Conservation (phyloP, 345 rosid species). For the Citrus unshiu region DNA sequence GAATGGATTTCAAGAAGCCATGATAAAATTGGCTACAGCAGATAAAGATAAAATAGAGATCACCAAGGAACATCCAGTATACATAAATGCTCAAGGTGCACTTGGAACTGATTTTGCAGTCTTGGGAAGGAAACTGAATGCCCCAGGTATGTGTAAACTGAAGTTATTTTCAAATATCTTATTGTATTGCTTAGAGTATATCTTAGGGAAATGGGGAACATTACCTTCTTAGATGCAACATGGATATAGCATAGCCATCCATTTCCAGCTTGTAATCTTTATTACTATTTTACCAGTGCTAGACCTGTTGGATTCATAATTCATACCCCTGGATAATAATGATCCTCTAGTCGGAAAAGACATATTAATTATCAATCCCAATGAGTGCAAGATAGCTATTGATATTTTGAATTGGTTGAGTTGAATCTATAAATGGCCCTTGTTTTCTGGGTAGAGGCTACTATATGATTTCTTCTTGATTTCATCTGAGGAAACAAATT, state of each 20-base stretch:
- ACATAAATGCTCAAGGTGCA: conserved; percentile 52
- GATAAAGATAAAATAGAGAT: conserved; percentile 45
- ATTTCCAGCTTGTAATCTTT: neutral
- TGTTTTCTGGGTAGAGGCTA: conserved; percentile 3
- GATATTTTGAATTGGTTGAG: neutral
- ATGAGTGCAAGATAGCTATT: neutral
- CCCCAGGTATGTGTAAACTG: conserved; percentile 41
- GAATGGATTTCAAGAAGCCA: conserved; percentile 68
- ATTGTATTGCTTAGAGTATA: neutral
- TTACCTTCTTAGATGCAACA: neutral
- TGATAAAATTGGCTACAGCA: conserved; percentile 47
- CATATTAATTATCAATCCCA: neutral
- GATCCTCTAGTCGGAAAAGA: neutral
- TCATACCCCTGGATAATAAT: neutral
- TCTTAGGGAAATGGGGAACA: neutral
- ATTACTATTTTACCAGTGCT: neutral
- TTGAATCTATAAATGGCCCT: neutral
- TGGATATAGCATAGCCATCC: neutral
- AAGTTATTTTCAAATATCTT: neutral
- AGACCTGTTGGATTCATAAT: neutral
- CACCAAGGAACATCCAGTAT: conserved; percentile 52
- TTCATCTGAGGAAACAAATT: neutral
- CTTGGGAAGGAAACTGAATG: conserved; percentile 60
- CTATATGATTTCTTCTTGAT: conserved; percentile 7
- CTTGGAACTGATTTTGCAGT: conserved; percentile 60